Conservation (phyloP, 345 rosid species). For the Arabis hirsuta region DNA sequence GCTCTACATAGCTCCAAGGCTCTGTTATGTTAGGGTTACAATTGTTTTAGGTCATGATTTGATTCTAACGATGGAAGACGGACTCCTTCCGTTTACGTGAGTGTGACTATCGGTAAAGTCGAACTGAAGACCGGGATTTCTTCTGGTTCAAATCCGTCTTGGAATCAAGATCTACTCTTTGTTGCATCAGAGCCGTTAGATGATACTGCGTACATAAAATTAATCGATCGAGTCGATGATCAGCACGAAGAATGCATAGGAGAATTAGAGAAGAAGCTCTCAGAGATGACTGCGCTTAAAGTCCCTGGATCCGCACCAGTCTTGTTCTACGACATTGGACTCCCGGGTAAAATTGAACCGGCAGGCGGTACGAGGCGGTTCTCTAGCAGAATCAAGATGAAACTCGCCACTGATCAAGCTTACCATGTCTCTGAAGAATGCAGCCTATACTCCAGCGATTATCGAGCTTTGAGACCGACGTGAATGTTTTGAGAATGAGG, state of each 20-base stretch:
- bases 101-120: conserved; percentile 7
- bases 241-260: conserved; percentile 26
- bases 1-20: conserved; percentile 38
- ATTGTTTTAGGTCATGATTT: conserved; percentile 40
- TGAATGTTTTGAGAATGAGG: background rate
- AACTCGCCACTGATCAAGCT: conserved; percentile 35
- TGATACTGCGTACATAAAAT: background rate
- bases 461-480: conserved; percentile 13
- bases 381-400: conserved; percentile 36
- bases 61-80: background rate
- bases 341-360: conserved; percentile 10
- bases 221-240: background rate
- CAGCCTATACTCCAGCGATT: conserved; percentile 24
- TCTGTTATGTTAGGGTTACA: conserved; percentile 37
- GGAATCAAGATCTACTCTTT: conserved; percentile 41
- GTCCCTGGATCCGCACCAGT: conserved; percentile 32
- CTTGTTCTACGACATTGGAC: conserved; percentile 20
- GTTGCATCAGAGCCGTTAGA: conserved; percentile 37
- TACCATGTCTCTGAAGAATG: conserved; percentile 36
- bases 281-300: conserved; percentile 28
- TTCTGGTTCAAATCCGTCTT: conserved; percentile 26
- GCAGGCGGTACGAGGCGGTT: conserved; percentile 10
- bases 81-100: conserved; percentile 28
- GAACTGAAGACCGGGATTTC: background rate
- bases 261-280: conserved; percentile 10